These are phyloP conservation scores for Diaporthe amygdali DNA, from an alignment of 2,329 filamentous ascomycete genomes.

Conservation along the genomic window DNA sequence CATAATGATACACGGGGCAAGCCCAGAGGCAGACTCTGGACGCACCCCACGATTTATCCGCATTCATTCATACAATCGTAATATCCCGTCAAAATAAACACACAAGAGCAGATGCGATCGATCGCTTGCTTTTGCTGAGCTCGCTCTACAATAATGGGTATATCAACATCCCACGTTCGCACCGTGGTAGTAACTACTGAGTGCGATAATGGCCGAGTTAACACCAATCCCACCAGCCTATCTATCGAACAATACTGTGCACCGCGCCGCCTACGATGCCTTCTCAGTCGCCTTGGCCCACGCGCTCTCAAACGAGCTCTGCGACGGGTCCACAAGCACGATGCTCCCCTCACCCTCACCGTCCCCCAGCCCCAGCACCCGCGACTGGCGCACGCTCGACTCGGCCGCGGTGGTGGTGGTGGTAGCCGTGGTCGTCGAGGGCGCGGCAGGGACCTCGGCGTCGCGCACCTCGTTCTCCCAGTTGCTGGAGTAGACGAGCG, in stretches of 20 bases:
- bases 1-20: not conserved
- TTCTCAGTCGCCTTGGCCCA: conserved; percentile 69
- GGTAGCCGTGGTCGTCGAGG: conserved; percentile 28
- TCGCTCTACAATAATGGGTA: conserved; percentile 8
- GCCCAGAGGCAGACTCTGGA: not conserved
- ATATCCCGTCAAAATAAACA: not conserved
- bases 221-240: not conserved
- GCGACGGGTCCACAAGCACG: conserved; percentile 53
- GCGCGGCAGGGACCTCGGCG: conserved; percentile 46
- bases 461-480: conserved; percentile 71
- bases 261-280: conserved; percentile 19
- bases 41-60: not conserved
- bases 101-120: not conserved
- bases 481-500: conserved; percentile 87
- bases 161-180: conserved; percentile 1
- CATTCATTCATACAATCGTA: conserved; percentile 9
- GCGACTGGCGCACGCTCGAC: conserved; percentile 29
- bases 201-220: too few relatives aligned
- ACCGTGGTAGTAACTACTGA: not conserved
- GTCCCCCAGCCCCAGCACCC: conserved; percentile 31
- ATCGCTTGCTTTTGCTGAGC: not conserved
- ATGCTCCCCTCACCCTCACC: conserved; percentile 53
- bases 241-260: not conserved
- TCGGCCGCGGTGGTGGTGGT: not conserved
- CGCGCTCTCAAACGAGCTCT: conserved; percentile 66